phyloP scores from a whole-genome alignment of 192 early-diverging fungal species.

The Chytriomyces sp. region DNA sequence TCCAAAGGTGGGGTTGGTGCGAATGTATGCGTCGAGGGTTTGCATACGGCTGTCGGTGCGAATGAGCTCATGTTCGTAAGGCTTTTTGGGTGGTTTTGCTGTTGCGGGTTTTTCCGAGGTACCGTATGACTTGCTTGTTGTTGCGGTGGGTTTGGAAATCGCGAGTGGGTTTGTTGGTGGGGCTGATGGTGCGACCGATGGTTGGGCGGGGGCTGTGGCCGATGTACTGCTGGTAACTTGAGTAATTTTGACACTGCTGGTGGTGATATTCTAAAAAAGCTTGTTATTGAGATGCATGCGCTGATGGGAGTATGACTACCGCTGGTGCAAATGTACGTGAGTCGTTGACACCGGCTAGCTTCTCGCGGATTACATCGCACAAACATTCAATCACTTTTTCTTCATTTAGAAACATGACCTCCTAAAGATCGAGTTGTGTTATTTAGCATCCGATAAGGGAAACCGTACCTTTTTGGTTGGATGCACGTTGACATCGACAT shows the following conservation, averaged over 20 bases:
- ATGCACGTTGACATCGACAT: conserved; percentile 98
- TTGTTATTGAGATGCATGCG: not conserved
- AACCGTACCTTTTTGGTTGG: conserved; percentile 88
- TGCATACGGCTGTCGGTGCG: conserved; percentile 81
- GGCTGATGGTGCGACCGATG: conserved; percentile 18
- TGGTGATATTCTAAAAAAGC: conserved; percentile 10
- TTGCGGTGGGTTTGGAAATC: too few species aligned
- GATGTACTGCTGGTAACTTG: not conserved
- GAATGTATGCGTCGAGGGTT: conserved; percentile 74
- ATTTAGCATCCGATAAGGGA: not conserved
- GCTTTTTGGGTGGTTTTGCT: conserved; percentile 37
- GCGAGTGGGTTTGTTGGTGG: not conserved
- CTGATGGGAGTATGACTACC: not conserved
- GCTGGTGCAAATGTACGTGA: conserved; percentile 65
- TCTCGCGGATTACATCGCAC: conserved; percentile 68
- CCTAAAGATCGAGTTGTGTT: conserved; percentile 34
- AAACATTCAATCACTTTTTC: conserved; percentile 76
- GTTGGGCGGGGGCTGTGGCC: not conserved
- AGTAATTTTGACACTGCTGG: not conserved
- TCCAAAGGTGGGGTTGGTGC: conserved; percentile 22
- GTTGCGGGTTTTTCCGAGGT: not conserved
- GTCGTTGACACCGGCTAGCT: conserved; percentile 67
- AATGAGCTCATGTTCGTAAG: conserved; percentile 72
- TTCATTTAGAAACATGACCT: conserved; percentile 89
- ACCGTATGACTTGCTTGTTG: too few species aligned